Conservation (phyloP, 257 asterid species). For the Nicotiana tomentosiformis region DNA sequence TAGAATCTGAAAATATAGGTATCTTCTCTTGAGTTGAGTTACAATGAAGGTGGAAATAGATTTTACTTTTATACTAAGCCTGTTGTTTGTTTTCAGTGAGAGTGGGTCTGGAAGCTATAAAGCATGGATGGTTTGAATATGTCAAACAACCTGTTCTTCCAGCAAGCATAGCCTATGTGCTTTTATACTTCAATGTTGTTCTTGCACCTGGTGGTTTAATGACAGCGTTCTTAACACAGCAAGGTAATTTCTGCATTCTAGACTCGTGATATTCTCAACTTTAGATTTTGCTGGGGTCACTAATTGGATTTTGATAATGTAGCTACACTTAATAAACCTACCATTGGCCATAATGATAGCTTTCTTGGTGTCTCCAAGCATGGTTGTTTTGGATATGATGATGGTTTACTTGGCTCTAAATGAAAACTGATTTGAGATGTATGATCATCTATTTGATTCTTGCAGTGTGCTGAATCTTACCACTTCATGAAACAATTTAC, state of each 20-base stretch:
- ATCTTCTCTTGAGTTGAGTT: constrained; percentile 13
- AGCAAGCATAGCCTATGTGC: constrained; percentile 88
- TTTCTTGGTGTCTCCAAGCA: not conserved
- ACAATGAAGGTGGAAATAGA: constrained; percentile 8
- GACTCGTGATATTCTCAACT: constrained; percentile 13
- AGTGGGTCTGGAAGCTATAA: constrained; percentile 54
- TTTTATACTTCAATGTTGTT: constrained; percentile 77
- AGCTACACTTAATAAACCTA: not conserved
- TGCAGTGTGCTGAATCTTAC: not conserved
- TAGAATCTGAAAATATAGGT: constrained; percentile 58
- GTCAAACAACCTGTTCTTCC: constrained; percentile 94
- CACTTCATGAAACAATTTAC: not conserved
- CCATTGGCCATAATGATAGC: not conserved
- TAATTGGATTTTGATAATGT: not conserved
- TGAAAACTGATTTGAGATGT: not conserved
- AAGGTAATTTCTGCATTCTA: constrained; percentile 43
- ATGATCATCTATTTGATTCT: not conserved
- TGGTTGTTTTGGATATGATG: not conserved
- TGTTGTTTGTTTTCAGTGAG: constrained; percentile 31
- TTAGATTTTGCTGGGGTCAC: not conserved
- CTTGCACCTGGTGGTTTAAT: constrained; percentile 93
- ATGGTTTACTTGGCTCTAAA: not conserved
- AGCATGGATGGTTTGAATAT: constrained; percentile 91
- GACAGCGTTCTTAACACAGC: constrained; percentile 94
- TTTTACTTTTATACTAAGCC: constrained; percentile 20